These are phyloP conservation scores for Ceratopteris richardii DNA, from an alignment of 75 land plant genomes.

Conservation along the genomic window DNA sequence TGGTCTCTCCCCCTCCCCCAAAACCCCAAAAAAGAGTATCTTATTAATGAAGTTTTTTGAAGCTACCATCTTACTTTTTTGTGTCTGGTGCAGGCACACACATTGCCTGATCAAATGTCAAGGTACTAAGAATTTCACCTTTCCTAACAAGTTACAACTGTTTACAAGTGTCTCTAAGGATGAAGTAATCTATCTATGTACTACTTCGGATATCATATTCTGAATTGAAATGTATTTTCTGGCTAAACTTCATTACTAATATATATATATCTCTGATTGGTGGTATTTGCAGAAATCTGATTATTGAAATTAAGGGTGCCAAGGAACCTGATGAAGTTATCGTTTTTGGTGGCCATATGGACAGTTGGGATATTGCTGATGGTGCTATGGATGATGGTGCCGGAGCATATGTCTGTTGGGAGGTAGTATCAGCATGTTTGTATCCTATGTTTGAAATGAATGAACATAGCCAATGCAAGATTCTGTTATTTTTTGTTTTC, in stretches of 20 bases:
- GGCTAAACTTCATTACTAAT: too few relatives aligned
- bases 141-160: neutral
- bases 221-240: too few relatives aligned
- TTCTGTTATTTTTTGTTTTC: too few relatives aligned
- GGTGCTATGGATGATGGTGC: conserved; percentile 43
- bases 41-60: too few relatives aligned
- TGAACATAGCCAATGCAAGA: neutral
- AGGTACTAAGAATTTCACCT: neutral
- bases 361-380: conserved; percentile 40
- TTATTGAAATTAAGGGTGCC: conserved; percentile 22
- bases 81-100: neutral
- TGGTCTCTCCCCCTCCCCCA: too few relatives aligned
- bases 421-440: too few relatives aligned
- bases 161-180: too few relatives aligned
- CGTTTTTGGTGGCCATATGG: conserved; percentile 32
- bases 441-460: too few relatives aligned
- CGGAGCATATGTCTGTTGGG: conserved; percentile 35
- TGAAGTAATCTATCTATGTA: too few relatives aligned
- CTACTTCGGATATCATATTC: too few relatives aligned
- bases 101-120: conserved; percentile 3
- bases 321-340: conserved; percentile 21
- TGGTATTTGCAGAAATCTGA: conserved; percentile 27
- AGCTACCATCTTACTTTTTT: too few relatives aligned
- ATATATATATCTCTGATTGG: neutral
- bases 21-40: too few relatives aligned